phyloP scores from a whole-genome alignment of 2,329 filamentous ascomycete genomes.

The Ophiosphaerella korrae region DNA sequence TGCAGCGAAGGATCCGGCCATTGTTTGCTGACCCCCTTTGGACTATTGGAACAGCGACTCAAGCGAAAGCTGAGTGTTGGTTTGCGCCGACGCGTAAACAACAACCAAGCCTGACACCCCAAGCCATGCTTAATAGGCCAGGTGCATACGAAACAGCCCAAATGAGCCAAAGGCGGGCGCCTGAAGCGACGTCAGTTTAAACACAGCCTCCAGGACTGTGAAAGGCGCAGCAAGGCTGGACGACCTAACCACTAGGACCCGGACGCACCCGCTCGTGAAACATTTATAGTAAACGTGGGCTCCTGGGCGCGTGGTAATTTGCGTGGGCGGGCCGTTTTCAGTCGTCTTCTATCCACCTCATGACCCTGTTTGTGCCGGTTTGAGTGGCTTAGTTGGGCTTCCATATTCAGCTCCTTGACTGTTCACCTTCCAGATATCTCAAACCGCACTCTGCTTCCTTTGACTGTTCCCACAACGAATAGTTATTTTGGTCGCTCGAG shows the following conservation, averaged over 20 bases:
- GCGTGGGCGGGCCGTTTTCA: constrained; percentile 12
- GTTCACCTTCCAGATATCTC: constrained; percentile 16
- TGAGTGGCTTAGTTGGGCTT: constrained; percentile 16
- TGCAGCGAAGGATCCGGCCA: no score
- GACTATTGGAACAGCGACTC: constrained; percentile 6
- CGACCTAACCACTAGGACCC: constrained; percentile 5
- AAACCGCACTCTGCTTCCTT: constrained; percentile 14
- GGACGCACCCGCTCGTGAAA: constrained; percentile 15
- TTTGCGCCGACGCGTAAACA: background rate
- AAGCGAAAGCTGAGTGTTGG: constrained; percentile 19
- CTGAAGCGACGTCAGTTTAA: constrained; percentile 19
- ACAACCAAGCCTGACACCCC: constrained; percentile 15
- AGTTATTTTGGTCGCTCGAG: constrained; percentile 19
- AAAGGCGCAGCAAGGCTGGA: constrained; percentile 26
- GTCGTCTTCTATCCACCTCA: constrained; percentile 13
- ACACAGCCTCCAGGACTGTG: constrained; percentile 25
- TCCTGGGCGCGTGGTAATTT: constrained; percentile 16
- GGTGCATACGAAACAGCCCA: constrained; percentile 14
- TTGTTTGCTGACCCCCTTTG: no score
- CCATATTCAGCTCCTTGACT: constrained; percentile 16
- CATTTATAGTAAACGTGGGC: constrained; percentile 30
- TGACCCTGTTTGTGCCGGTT: constrained; percentile 22
- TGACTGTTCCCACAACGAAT: constrained; percentile 32
- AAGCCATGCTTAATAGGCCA: constrained; percentile 15
- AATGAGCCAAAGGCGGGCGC: constrained; percentile 22